phyloP scores from a whole-genome alignment of 164 flowering plant species.

The Protea cynaroides region DNA sequence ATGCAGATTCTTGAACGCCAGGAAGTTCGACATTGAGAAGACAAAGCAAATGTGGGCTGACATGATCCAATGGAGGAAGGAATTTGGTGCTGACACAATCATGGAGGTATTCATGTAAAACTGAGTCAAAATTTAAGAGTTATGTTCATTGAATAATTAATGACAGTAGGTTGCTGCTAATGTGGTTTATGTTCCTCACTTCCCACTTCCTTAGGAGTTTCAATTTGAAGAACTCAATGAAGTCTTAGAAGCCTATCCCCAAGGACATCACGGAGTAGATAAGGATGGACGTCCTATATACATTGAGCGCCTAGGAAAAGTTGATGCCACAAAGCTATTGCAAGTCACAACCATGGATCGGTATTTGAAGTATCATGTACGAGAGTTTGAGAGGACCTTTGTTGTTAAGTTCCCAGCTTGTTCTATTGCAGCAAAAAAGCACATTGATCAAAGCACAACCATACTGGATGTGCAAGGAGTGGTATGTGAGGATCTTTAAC shows the following conservation, averaged over 20 bases:
- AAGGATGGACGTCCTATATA: constrained; percentile 74
- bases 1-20: constrained; percentile 76
- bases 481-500: constrained; percentile 22
- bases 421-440: constrained; percentile 64
- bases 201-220: constrained; percentile 39
- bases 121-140: not conserved
- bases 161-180: not conserved
- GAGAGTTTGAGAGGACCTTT: constrained; percentile 59
- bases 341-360: constrained; percentile 73
- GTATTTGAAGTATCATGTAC: constrained; percentile 58
- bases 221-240: constrained; percentile 54
- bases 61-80: constrained; percentile 91
- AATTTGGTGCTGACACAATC: constrained; percentile 73
- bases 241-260: constrained; percentile 57
- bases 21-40: constrained; percentile 84
- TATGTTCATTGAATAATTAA: not conserved
- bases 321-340: constrained; percentile 65
- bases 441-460: constrained; percentile 71
- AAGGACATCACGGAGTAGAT: constrained; percentile 73
- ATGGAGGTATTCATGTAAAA: constrained; percentile 48
- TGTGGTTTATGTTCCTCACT: constrained; percentile 4
- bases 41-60: constrained; percentile 94
- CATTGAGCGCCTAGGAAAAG: constrained; percentile 68
- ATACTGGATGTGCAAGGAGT: constrained; percentile 75
- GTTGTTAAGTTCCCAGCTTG: constrained; percentile 66